Conservation (phyloP, 148 eudicot genomes). For the Rheum nobile region DNA sequence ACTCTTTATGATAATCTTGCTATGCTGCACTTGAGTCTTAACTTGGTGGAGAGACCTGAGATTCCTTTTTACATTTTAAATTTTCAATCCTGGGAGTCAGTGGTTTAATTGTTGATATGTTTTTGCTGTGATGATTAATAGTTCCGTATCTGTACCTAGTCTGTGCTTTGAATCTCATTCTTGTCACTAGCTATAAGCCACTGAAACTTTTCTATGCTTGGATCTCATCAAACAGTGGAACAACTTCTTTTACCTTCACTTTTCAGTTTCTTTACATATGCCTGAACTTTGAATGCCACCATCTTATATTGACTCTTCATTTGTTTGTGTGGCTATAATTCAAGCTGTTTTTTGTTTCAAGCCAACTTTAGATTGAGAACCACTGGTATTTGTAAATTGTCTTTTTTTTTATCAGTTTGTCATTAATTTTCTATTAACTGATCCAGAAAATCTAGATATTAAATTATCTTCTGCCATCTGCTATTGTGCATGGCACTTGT, state of each 20-base stretch:
- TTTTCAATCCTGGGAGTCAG: not conserved
- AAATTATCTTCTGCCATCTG: not conserved
- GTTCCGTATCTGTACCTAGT: not conserved
- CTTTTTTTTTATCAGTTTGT: not conserved
- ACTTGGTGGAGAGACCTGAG: not conserved
- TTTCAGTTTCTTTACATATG: not conserved
- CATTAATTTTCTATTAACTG: not conserved
- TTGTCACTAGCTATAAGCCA: not conserved
- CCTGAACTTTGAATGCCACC: not conserved
- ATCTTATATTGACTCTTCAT: no score
- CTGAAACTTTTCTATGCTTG: not conserved
- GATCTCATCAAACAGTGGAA: not conserved
- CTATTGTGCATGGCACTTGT: not conserved
- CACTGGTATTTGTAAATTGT: not conserved
- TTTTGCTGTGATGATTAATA: not conserved
- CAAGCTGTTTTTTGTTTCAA: not conserved
- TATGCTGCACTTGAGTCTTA: not conserved
- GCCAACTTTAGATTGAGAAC: not conserved
- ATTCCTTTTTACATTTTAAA: not conserved
- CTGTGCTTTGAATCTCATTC: not conserved
- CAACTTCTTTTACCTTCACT: not conserved
- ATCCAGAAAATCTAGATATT: not conserved
- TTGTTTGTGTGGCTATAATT: not conserved
- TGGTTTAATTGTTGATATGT: not conserved
- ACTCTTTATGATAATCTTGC: not conserved